Base-by-base conservation (phyloP, 805 yeast genomes). In the Cyberlindnera veronae region DNA sequence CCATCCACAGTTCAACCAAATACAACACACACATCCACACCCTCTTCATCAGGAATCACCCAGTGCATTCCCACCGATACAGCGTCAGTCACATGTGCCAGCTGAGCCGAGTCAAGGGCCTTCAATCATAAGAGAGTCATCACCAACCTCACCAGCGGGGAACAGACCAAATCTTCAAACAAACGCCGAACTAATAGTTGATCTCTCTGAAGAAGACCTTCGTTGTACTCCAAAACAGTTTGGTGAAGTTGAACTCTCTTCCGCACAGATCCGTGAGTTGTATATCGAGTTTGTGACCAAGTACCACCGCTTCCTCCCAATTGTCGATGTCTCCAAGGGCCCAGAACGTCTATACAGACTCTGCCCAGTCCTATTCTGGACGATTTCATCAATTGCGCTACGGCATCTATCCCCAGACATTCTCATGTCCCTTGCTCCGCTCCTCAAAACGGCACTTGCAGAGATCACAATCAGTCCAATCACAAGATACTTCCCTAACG, bases 331-430 rank as follows among this genome's bases (percentile, higher is more conserved):
- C 3, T 48, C 68, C 6, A 76, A 75, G 45, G 96, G 96, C 9
- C 93, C 95, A 1, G 97, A 89, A 51, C 67, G 79, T 34, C 73
- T 90, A 8, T 86, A 84, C 59, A 63, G 77, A 42, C 68, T 85
- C 14, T 88, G 96, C 42, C 96, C 97, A 0, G 82, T 91, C 3
- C 66, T 91, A 15, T 91, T 91, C 56, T 91, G 99, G 99, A 90
- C 91, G 0, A 81, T 91, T 13, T 81, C 90, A 78, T 77, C 88
- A 29, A 84, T 88, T 1, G 86, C 95, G 0, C 65, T 89, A 32
- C 73, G 99, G 44, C 70, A 95, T 41, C 71, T 70, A 44, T 67
- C 68, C 20, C 57, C 67, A 1, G 55, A 42, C 50, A 64, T 58
- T 2, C 74, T 84, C 54, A 67, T 81, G 51, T 65, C 72, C 19